A percentile compares a stretch with the other conserved stretches of the same genome.
Evolutionary conservation across 179 eudicot genomes (phyloP).

Genomic region (Beta corolliflora): DNA sequence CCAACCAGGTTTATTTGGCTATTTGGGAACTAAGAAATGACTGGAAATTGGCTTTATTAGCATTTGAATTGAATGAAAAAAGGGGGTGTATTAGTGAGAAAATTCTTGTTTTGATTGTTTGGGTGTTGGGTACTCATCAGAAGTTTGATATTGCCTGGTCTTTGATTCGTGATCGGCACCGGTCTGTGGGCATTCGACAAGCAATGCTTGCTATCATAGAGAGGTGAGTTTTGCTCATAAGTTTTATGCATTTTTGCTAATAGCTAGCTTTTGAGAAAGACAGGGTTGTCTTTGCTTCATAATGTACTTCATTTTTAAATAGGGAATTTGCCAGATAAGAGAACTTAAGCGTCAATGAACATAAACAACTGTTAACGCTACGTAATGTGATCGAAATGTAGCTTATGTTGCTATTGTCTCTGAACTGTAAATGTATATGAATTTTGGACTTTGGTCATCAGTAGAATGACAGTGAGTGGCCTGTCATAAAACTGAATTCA

Average conservation of each 20-base stretch:
- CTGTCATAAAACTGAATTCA: background rate
- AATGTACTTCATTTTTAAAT: too few relatives aligned
- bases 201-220: slow-evolving; percentile 80
- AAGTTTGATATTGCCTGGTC: slow-evolving; percentile 79
- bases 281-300: background rate
- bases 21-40: slow-evolving; percentile 63
- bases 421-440: background rate
- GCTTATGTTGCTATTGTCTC: background rate
- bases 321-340: background rate
- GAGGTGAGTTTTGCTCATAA: slow-evolving; percentile 45
- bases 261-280: background rate
- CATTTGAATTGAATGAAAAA: slow-evolving; percentile 61
- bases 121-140: slow-evolving; percentile 76
- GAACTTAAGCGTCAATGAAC: background rate
- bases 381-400: background rate
- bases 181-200: slow-evolving; percentile 43
- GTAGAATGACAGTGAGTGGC: background rate
- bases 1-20: slow-evolving; percentile 38
- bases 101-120: slow-evolving; percentile 61
- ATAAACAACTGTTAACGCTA: background rate
- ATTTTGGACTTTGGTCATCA: background rate
- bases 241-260: background rate
- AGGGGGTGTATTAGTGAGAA: slow-evolving; percentile 49
- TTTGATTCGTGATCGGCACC: slow-evolving; percentile 62
- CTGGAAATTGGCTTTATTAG: slow-evolving; percentile 68